Evolutionary conservation across 164 flowering plant genomes (phyloP), one percentile per base, ranked within the genome.

Genomic region (Magnolia changhungtana): DNA sequence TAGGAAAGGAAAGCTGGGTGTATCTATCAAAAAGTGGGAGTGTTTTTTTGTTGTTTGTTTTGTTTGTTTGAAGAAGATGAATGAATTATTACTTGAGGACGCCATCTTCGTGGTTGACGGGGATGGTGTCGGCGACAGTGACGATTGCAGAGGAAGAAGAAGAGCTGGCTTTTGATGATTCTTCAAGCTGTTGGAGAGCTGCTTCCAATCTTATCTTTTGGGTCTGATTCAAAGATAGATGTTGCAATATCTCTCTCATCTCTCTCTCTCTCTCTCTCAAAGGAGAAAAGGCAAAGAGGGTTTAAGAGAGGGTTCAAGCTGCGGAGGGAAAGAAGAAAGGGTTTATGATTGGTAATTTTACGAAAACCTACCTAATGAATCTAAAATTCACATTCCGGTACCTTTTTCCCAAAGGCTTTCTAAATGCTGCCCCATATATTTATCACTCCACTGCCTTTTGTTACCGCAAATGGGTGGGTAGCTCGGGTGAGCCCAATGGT

Each of bases 71-170:
- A 64, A 13, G 20, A 65, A 52, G n/a, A 70, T 8, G 8, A 19
- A 18, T 21, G 27, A 21, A 64, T 64, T 13, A 14, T 8, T 86
- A 94, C 98, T 95, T 93, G 89, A 95, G 97, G 67, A 90, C 83
- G 76, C 91, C 92, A 63, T 93, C 98, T 82, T 93, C 98, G 77
- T 84, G 80, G 85, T 88, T 87, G 77, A 91, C 90, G 66, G 92
- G 87, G 75, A 96, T 94, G 77, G 90, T 77, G 61, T 96, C 99
- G 65, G 97, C 90, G 75, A 96, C 88, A 49, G 90, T 87, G 76
- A 96, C 98, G 69, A 94, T 79, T 50, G 99, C 89, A 78, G 86
- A 78, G 69, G 91, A 75, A n/a, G 72, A 52, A 29, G 80, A 74
- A 18, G 75, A 29, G 70, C 85, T 87, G 72, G 80, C 49, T 64